phyloP scores from a whole-genome alignment of 1,284 basidiomycete species.

The Fomitopsis palustris region DNA sequence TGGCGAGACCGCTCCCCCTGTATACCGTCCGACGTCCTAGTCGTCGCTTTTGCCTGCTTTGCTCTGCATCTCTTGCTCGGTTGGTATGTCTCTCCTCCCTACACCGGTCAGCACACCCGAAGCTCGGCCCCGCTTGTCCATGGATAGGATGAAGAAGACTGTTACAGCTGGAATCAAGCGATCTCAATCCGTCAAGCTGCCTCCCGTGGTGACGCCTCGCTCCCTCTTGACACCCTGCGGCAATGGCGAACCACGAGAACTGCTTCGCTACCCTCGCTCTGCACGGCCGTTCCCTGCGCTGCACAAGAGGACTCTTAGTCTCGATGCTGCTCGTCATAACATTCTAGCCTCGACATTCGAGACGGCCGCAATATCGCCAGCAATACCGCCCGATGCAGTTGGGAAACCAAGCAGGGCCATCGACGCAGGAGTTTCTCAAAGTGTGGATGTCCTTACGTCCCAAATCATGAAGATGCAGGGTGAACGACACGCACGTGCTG shows the following conservation, averaged over 20 bases:
- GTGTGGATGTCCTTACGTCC: slow-evolving; percentile 1
- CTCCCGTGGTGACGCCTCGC: neutral
- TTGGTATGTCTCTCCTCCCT: slow-evolving; percentile 7
- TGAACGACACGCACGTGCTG: neutral
- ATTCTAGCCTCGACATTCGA: neutral
- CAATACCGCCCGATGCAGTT: neutral
- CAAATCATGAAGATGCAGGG: slow-evolving; percentile 4
- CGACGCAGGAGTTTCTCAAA: slow-evolving; percentile 2
- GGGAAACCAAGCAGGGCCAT: neutral
- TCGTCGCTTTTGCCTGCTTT: neutral
- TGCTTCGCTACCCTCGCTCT: neutral
- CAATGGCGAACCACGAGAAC: neutral
- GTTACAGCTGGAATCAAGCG: neutral
- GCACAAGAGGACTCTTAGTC: neutral
- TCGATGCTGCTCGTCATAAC: neutral
- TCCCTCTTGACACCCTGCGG: neutral
- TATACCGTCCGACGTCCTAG: neutral
- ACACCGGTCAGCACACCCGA: neutral
- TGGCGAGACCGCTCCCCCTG: neutral
- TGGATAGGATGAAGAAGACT: neutral
- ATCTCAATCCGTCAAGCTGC: neutral
- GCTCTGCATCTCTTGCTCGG: neutral
- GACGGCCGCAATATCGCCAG: neutral
- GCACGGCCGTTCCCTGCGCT: neutral
- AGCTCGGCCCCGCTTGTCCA: neutral